Conservation (phyloP, 2,329 filamentous ascomycete genomes). For the Biscogniauxia marginata region DNA sequence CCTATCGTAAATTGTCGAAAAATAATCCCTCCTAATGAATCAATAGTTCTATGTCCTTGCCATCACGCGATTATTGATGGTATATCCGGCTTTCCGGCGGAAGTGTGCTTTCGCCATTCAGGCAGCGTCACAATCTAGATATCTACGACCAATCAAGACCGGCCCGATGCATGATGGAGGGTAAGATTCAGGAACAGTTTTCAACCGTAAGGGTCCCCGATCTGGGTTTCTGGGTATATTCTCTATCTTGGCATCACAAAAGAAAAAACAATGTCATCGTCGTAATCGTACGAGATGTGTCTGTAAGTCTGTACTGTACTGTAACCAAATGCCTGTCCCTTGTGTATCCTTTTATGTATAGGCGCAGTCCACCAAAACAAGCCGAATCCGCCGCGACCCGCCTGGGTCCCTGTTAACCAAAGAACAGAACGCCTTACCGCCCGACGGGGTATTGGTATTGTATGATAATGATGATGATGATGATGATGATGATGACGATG, state of each 20-base stretch:
- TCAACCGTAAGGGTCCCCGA: background rate
- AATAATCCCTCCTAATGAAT: background rate
- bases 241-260: background rate
- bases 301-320: too few species aligned
- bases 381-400: background rate
- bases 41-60: background rate
- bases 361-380: background rate
- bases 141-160: background rate
- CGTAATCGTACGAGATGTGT: background rate
- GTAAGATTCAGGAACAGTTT: background rate
- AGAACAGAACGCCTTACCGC: background rate
- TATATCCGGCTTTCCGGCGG: background rate
- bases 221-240: background rate
- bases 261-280: background rate
- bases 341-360: background rate
- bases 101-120: background rate
- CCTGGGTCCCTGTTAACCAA: background rate
- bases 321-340: background rate
- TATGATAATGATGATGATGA: background rate
- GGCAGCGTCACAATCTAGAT: background rate
- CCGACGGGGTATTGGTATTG: background rate
- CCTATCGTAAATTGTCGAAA: background rate
- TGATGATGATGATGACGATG: background rate
- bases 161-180: background rate
- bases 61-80: background rate